Conservation (phyloP, 768 basidiomycete species). For the Galerina marginata region DNA sequence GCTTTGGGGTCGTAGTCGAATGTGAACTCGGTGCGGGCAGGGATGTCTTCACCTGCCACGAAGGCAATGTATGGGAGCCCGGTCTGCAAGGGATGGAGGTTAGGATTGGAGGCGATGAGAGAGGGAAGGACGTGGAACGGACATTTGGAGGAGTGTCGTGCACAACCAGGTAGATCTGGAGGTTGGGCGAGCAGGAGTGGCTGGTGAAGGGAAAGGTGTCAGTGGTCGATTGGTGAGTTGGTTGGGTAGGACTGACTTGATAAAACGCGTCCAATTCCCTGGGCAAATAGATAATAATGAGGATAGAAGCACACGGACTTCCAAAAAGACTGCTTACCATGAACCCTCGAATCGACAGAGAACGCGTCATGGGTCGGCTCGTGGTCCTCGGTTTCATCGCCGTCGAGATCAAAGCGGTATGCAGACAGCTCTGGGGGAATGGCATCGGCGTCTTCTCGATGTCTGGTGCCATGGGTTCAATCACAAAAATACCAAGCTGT, state of each 20-base stretch:
- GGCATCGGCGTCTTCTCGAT: conserved; percentile 45
- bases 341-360: conserved; percentile 59
- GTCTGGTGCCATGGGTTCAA: conserved; percentile 32
- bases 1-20: conserved; percentile 64
- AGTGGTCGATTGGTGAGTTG: not conserved
- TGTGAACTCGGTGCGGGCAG: conserved; percentile 58
- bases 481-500: not conserved
- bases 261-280: conserved; percentile 82
- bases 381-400: conserved; percentile 45
- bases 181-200: conserved; percentile 71
- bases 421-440: conserved; percentile 41
- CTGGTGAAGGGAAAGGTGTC: conserved; percentile 35
- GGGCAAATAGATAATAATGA: not conserved
- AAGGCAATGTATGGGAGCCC: conserved; percentile 70
- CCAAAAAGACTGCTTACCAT: conserved; percentile 44
- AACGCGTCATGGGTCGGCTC: conserved; percentile 41
- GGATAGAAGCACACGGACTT: not conserved
- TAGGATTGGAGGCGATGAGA: not conserved
- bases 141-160: conserved; percentile 68
- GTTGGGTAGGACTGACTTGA: conserved; percentile 55
- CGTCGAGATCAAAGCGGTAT: conserved; percentile 71
- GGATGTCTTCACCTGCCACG: conserved; percentile 53
- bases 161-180: conserved; percentile 60
- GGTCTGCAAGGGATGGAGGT: conserved; percentile 38
- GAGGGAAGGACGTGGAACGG: conserved; percentile 14